phyloP scores from a whole-genome alignment of 2,329 filamentous ascomycete genomes.

The Lasiodiplodia sp. region DNA sequence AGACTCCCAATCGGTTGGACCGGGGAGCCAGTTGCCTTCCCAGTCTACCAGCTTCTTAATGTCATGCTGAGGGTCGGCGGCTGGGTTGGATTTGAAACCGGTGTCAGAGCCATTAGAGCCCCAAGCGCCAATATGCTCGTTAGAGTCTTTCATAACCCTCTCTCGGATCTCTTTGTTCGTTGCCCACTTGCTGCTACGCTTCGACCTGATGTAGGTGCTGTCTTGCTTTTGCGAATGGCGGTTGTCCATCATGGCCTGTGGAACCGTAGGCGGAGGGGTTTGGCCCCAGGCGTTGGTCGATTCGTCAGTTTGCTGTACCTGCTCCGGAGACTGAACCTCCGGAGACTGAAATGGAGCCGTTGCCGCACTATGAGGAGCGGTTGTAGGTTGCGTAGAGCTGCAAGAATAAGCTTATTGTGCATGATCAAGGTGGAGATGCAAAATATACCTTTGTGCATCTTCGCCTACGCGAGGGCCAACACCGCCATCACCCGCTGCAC shows the following conservation, averaged over 20 bases:
- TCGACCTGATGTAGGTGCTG: background rate
- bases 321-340: background rate
- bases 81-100: slow-evolving; percentile 12
- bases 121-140: background rate
- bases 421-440: background rate
- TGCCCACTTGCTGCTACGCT: slow-evolving; percentile 11
- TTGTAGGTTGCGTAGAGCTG: background rate
- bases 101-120: slow-evolving; percentile 1
- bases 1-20: slow-evolving; percentile 56
- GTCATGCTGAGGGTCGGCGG: slow-evolving; percentile 34
- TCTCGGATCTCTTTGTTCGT: slow-evolving; percentile 29
- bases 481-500: background rate
- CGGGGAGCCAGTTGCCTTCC: slow-evolving; percentile 55
- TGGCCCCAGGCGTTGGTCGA: background rate
- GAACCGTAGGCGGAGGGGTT: background rate
- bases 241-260: background rate
- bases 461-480: background rate
- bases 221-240: background rate
- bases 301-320: too few relatives aligned
- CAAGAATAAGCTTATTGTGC: background rate
- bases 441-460: background rate
- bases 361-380: background rate
- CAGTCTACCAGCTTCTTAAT: slow-evolving; percentile 51
- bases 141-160: background rate
- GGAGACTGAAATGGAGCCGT: background rate